Conservation (phyloP, 106 monocot genomes). For the Dendrobium nobile region DNA sequence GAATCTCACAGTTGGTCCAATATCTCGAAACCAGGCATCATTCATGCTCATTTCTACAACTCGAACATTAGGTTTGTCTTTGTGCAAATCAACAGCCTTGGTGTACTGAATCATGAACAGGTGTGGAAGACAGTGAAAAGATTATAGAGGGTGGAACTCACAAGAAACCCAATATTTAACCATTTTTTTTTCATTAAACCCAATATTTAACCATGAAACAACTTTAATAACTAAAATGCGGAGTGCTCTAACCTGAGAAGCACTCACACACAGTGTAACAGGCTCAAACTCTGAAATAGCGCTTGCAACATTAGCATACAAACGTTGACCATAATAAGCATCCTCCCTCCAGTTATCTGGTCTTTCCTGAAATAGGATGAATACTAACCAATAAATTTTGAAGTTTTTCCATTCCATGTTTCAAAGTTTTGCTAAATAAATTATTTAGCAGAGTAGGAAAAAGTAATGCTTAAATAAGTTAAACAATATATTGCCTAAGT, state of each 20-base stretch:
- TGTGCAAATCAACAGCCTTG: constrained; percentile 35
- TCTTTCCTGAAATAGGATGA: constrained; percentile 50
- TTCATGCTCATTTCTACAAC: constrained; percentile 99
- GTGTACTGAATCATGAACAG: constrained; percentile 39
- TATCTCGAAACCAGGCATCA: constrained; percentile 98
- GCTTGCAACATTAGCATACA: constrained; percentile 50
- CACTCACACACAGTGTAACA: constrained; percentile 59
- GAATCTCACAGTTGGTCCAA: constrained; percentile 74
- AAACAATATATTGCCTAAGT: neutral
- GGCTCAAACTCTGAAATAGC: constrained; percentile 83
- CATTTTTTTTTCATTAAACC: too few relatives aligned
- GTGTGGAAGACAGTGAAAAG: neutral
- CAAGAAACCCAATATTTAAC: neutral
- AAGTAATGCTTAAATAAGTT: neutral
- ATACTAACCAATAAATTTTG: neutral
- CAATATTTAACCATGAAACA: neutral
- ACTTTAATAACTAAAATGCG: neutral
- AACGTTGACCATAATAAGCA: constrained; percentile 47
- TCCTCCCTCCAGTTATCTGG: constrained; percentile 78
- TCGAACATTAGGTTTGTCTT: constrained; percentile 40
- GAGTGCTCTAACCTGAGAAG: constrained; percentile 41
- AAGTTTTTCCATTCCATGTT: neutral
- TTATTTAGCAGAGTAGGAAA: neutral
- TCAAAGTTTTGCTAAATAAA: neutral
- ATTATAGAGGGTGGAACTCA: neutral